Evolutionary conservation across 371 early-diverging fungal species (phyloP).

Genomic region (Circinella umbellata): DNA sequence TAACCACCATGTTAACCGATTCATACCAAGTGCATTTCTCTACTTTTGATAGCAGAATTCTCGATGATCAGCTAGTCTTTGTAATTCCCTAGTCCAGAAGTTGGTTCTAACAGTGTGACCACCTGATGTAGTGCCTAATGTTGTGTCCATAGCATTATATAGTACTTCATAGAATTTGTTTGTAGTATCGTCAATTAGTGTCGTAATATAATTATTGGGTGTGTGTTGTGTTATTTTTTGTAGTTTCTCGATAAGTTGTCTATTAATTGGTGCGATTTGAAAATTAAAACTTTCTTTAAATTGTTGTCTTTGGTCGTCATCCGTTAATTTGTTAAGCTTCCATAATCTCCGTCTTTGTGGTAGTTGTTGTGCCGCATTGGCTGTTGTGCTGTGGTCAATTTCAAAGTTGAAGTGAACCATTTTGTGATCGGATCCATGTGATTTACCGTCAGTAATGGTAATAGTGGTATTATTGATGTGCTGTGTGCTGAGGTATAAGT

Average conservation of each 20-base stretch:
- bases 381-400: background rate
- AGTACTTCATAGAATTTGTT: background rate
- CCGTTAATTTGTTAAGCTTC: background rate
- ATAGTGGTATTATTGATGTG: background rate
- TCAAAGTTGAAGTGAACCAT: conserved; percentile 9
- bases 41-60: background rate
- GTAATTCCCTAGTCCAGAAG: background rate
- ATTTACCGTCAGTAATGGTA: conserved; percentile 5
- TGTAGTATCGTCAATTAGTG: background rate
- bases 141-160: background rate
- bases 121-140: conserved; percentile 4
- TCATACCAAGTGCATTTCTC: background rate
- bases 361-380: background rate
- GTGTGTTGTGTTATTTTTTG: background rate
- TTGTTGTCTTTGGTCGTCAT: background rate
- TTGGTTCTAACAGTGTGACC: background rate
- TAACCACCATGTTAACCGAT: conserved; percentile 1
- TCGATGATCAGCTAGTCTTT: background rate
- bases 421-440: conserved; percentile 18
- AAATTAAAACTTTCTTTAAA: background rate
- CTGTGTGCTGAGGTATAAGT: conserved; percentile 8
- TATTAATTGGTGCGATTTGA: background rate
- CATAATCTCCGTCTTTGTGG: background rate
- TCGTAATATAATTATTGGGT: background rate
- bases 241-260: background rate